Evolutionary conservation across 345 rosid genomes (phyloP), one percentile per base, ranked within the genome.

Genomic region (Capsella bursapastoris): DNA sequence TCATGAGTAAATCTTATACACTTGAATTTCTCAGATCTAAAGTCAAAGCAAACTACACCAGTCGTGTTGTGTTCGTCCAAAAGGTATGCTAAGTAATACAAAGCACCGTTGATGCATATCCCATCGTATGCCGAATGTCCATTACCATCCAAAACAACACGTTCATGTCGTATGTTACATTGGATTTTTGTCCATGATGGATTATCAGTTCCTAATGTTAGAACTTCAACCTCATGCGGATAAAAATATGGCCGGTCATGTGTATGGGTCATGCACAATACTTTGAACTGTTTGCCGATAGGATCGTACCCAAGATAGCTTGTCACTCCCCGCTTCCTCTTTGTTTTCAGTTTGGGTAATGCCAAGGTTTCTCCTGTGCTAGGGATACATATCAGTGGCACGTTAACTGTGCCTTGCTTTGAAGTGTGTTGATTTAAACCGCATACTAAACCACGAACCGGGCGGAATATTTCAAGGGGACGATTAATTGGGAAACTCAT

Each of bases 101-200:
- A 35, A 35, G 37, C 71, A 13, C 60, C 71, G 27, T 25, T 66
- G 47, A 66, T 25, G 71, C 71, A 50, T 66, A 66, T 51, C 35
- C 60, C 48, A 53, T 66, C 60, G 37, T 22, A 16, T 29, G 1
- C 27, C 1, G 9, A 13, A 62, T 2, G 4, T 3, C 37, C 51
- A 7, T 11, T 56, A 56, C 4, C 3, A 8, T 56, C 8, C 48
- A 27, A 7, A 41, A 28, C 1, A 27, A 7, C 29, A 66, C 31
- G 63, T 0, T 0, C 0, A 68, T 68, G 72, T 6, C 12, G 16
- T 6, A 55, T 16, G 31, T 18, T n/a, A 29, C 72, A 68, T 4
- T 6, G 0, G 14, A 52, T 52, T 15, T 7, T 22, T 52, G 38
- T 67, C 71, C 71, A 67, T 8, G 61, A 38, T 1, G 11, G 50